These are phyloP conservation scores for Stylonectria norvegica DNA, from an alignment of 2,329 filamentous ascomycete genomes.

Conservation along the genomic window DNA sequence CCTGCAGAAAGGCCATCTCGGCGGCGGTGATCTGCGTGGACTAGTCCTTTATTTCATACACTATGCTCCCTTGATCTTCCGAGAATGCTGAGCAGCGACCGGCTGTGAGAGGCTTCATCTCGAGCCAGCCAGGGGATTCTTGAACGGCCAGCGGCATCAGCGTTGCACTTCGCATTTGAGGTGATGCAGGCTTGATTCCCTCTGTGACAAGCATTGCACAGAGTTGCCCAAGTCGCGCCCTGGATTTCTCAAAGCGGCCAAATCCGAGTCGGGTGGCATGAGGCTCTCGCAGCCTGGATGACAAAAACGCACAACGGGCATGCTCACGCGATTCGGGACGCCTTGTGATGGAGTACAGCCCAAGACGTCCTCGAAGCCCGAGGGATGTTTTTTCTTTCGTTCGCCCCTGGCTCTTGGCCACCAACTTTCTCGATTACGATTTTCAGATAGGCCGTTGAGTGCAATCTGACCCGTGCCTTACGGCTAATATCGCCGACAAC, in stretches of 20 bases:
- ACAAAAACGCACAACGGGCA: neutral
- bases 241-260: neutral
- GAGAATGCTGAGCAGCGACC: neutral
- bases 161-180: neutral
- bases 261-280: neutral
- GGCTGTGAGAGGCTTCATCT: neutral
- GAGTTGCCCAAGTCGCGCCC: constrained; percentile 5
- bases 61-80: neutral
- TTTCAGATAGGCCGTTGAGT: no score
- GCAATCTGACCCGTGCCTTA: no score
- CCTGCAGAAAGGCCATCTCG: constrained; percentile 36
- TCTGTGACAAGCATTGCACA: neutral
- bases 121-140: neutral
- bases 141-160: neutral
- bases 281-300: constrained; percentile 7
- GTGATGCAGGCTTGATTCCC: neutral
- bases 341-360: neutral
- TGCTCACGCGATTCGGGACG: neutral
- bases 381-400: neutral
- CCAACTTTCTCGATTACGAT: neutral
- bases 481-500: no score
- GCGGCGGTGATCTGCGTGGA: constrained; percentile 2
- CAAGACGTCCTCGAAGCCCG: constrained; percentile 2
- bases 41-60: neutral
- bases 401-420: neutral